phyloP scores from a whole-genome alignment of 352 stramenopile species.

The Phytophthora cajani region DNA sequence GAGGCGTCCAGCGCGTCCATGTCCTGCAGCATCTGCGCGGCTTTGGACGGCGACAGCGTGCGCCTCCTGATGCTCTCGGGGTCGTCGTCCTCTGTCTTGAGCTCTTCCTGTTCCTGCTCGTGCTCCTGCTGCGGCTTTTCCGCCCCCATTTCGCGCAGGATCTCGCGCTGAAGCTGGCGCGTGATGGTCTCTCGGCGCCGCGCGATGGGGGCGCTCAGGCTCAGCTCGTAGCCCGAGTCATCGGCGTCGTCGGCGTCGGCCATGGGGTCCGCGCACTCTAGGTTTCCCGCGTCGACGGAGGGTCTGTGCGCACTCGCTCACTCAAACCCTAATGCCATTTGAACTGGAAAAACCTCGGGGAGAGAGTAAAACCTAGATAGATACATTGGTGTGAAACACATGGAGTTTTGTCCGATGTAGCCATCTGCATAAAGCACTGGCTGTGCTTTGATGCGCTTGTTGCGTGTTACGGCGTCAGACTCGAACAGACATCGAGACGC shows the following conservation, averaged over 20 bases:
- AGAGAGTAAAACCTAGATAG: neutral
- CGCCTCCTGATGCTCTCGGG: neutral
- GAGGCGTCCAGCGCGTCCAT: slow-evolving; percentile 18
- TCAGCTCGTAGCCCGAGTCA: slow-evolving; percentile 22
- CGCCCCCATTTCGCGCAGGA: slow-evolving; percentile 36
- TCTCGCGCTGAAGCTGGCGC: slow-evolving; percentile 69
- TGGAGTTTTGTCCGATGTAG: slow-evolving; percentile 3
- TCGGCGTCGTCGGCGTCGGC: slow-evolving; percentile 24
- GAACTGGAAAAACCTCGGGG: neutral
- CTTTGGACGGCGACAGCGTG: slow-evolving; percentile 62
- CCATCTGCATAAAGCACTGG: slow-evolving; percentile 33
- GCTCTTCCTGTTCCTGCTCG: neutral
- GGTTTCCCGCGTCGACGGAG: slow-evolving; percentile 1
- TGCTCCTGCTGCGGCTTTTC: neutral
- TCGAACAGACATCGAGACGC: slow-evolving; percentile 18
- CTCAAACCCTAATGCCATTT: neutral
- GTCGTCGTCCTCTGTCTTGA: slow-evolving; percentile 24
- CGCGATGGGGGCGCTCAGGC: slow-evolving; percentile 37
- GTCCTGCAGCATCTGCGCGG: slow-evolving; percentile 35
- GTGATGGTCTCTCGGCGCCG: slow-evolving; percentile 56
- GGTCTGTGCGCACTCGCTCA: neutral
- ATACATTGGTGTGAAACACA: slow-evolving; percentile 1
- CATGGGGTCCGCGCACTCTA: slow-evolving; percentile 1
- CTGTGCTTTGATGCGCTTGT: slow-evolving; percentile 28
- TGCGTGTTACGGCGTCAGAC: slow-evolving; percentile 27